phyloP scores from a whole-genome alignment of 2,329 filamentous ascomycete genomes.

The Metarhizium album region DNA sequence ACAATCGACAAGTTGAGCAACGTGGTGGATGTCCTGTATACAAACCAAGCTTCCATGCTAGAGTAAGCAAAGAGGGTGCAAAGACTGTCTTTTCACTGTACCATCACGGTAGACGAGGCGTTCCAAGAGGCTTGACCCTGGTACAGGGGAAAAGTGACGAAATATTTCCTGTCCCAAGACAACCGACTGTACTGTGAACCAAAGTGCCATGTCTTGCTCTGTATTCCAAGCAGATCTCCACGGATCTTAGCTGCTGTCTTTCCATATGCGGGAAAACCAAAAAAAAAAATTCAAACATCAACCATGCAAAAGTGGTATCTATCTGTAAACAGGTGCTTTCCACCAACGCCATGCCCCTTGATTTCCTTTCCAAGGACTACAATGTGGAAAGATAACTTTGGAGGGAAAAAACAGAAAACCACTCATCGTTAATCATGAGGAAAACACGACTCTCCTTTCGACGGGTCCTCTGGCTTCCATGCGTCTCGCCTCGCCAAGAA shows the following conservation, averaged over 20 bases:
- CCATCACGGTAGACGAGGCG: slow-evolving; percentile 21
- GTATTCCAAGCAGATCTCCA: not conserved
- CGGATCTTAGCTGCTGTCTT: not conserved
- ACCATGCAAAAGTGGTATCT: slow-evolving; percentile 9
- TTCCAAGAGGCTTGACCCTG: slow-evolving; percentile 16
- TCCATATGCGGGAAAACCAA: not conserved
- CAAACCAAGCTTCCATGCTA: slow-evolving; percentile 89
- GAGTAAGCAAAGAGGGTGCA: slow-evolving; percentile 47
- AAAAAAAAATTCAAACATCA: not conserved
- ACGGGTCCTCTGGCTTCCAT: slow-evolving; percentile 8
- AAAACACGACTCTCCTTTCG: slow-evolving; percentile 19
- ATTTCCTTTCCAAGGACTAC: not conserved
- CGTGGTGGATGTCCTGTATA: slow-evolving; percentile 95
- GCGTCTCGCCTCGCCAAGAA: slow-evolving; percentile 36
- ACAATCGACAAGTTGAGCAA: slow-evolving; percentile 96
- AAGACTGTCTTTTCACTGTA: slow-evolving; percentile 14
- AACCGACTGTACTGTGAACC: not conserved
- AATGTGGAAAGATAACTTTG: slow-evolving; percentile 4
- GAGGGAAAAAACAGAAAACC: not conserved
- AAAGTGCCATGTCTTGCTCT: not conserved
- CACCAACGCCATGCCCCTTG: not conserved
- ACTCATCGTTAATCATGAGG: slow-evolving; percentile 13
- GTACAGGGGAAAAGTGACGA: not conserved
- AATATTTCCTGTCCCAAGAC: not conserved
- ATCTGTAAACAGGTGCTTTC: slow-evolving; percentile 6